Conservation (phyloP, 257 asterid genomes). For the Solanum bulbocastanum region DNA sequence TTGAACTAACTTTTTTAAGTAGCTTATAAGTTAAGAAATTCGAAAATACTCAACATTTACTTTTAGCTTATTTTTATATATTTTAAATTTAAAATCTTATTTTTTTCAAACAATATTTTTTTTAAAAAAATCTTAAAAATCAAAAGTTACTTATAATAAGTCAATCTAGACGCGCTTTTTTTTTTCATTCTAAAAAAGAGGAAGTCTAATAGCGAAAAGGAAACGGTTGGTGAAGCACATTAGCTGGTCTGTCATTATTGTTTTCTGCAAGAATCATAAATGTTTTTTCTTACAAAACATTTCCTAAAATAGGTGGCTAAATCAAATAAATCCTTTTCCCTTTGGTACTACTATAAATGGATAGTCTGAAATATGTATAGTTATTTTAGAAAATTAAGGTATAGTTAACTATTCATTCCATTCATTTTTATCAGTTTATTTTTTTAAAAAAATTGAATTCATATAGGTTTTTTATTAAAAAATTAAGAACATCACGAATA, state of each 20-base stretch:
- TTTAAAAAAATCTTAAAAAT: too few relatives aligned
- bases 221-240: not conserved
- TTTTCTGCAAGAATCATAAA: not conserved
- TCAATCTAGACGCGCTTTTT: too few relatives aligned
- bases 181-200: not conserved
- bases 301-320: not conserved
- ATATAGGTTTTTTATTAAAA: too few relatives aligned
- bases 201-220: too few relatives aligned
- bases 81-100: too few relatives aligned
- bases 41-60: too few relatives aligned
- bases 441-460: too few relatives aligned
- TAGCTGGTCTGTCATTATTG: not conserved
- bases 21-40: not conserved
- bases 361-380: not conserved
- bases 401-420: not conserved
- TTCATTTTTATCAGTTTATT: too few relatives aligned
- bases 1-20: not conserved
- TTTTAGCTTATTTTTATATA: too few relatives aligned
- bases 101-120: too few relatives aligned
- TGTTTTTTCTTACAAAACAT: not conserved
- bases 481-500: not conserved
- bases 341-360: not conserved
- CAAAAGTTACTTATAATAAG: too few relatives aligned
- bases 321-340: not conserved
- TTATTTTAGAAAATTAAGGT: not conserved